Evolutionary conservation across 805 yeast species (phyloP), one percentile per base, ranked within the genome.

Genomic region (Schizosaccharomyces octosporus): DNA sequence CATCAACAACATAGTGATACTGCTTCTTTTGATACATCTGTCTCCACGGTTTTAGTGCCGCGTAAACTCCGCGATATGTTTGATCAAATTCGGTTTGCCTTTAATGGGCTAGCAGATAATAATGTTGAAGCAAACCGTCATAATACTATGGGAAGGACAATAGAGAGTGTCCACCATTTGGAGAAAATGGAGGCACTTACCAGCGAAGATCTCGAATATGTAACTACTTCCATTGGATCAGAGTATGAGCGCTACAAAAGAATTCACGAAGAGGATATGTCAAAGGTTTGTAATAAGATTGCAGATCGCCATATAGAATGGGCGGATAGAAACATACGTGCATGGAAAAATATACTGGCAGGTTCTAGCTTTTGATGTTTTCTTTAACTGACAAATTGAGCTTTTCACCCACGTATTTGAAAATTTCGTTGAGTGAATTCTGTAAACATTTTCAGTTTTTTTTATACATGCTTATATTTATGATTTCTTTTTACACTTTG

Each of bases 91-190:
- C 78, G 81, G 48, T 72, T 69, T 51, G 76, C 78, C 13, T 69
- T 78, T 54, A 82, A 80, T 66, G 84, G 82, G 59, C 78, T 82
- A 58, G 80, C 82, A 66, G 85, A 83, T 63, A 79, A 77, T 42
- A 83, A 83, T 65, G 85, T 87, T 0, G 84, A 81, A 62, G 73
- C 78, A n/a, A 75, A 83, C 1, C 73, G 86, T 21, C 77, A 81
- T 61, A 80, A 77, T 60, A 74, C 71, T 64, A 72, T 76, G 59
- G 74, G 74, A 6, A 75, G 73, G 70, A 73, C 75, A 9, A 69
- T 71, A 58, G 76, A 73, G 61, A 57, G 48, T 21, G 31, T 57
- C n/a, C n/a, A 39, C 11, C 60, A 51, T 24, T 29, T 51, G 13
- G 36, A 21, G 6, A 17, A 6, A 6, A 51, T 51, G 57, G 36